A percentile compares a stretch with the other conserved stretches of the same genome.
Evolutionary conservation across 2,329 filamentous ascomycete genomes (phyloP).

Genomic region (Dactylellina cionopaga): DNA sequence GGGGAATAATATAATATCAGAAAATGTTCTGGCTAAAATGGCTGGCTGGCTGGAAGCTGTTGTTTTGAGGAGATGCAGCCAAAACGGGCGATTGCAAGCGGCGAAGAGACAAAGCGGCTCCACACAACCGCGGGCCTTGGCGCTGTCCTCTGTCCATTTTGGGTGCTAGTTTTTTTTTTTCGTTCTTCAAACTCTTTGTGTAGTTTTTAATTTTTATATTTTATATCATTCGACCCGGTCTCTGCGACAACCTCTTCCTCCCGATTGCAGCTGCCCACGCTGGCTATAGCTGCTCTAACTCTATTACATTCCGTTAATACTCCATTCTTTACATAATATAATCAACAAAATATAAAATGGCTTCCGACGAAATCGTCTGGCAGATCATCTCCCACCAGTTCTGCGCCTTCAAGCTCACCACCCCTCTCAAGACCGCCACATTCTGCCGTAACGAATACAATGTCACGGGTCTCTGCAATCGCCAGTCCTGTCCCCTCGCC

Average conservation of each 20-base stretch:
- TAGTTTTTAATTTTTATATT: constrained; percentile 15
- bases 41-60: constrained; percentile 5
- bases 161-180: constrained; percentile 11
- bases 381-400: constrained; percentile 95
- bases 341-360: constrained; percentile 68
- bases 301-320: neutral
- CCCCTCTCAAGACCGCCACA: constrained; percentile 67
- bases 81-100: constrained; percentile 37
- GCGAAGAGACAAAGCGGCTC: too few relatives aligned
- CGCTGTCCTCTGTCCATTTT: constrained; percentile 15
- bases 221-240: neutral
- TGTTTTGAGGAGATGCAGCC: constrained; percentile 14
- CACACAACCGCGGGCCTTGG: constrained; percentile 35
- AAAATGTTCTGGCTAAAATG: neutral
- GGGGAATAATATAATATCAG: neutral
- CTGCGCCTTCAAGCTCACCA: constrained; percentile 84
- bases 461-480: constrained; percentile 81
- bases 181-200: too few relatives aligned
- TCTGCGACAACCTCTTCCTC: constrained; percentile 15
- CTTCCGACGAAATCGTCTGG: constrained; percentile 97
- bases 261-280: too few relatives aligned
- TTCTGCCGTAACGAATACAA: constrained; percentile 98
- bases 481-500: constrained; percentile 88
- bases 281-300: too few relatives aligned
- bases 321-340: too few relatives aligned